These are phyloP conservation scores for Circinella minor DNA, from an alignment of 371 early-diverging fungal species.

Conservation along the genomic window DNA sequence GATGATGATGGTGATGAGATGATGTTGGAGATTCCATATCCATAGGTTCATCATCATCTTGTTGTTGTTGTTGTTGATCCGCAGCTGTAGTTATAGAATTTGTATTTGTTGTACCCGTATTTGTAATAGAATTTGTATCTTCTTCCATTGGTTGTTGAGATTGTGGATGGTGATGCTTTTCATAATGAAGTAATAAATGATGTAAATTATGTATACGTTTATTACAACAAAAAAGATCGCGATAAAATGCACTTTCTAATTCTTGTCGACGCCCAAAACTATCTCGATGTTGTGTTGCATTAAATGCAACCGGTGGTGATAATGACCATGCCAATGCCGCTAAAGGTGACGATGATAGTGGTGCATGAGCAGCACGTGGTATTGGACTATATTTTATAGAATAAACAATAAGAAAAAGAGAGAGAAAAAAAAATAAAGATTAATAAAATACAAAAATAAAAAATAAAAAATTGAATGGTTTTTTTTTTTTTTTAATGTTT, in stretches of 20 bases:
- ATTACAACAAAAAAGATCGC: slow-evolving; percentile 93
- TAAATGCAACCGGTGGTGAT: background rate
- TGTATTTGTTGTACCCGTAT: too few species aligned
- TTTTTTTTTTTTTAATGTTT: too few species aligned
- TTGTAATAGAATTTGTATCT: background rate
- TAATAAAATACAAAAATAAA: background rate
- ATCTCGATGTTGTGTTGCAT: slow-evolving; percentile 60
- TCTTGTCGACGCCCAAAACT: slow-evolving; percentile 71
- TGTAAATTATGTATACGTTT: slow-evolving; percentile 81
- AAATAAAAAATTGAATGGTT: background rate
- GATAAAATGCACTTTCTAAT: slow-evolving; percentile 88
- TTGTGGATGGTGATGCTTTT: slow-evolving; percentile 68
- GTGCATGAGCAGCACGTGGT: slow-evolving; percentile 1
- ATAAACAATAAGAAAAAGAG: background rate
- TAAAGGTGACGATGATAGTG: background rate
- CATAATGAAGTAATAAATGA: slow-evolving; percentile 92
- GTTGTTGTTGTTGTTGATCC: background rate
- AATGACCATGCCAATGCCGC: slow-evolving; percentile 6
- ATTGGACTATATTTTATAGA: background rate
- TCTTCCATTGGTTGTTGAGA: slow-evolving; percentile 8
- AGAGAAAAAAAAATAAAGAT: too few species aligned
- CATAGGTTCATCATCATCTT: background rate
- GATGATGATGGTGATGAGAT: background rate
- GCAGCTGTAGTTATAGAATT: background rate
- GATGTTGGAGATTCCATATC: slow-evolving; percentile 1